Evolutionary conservation across 2,329 filamentous ascomycete genomes (phyloP), one percentile per base, ranked within the genome.

Genomic region (Aaosphaeria arxii): DNA sequence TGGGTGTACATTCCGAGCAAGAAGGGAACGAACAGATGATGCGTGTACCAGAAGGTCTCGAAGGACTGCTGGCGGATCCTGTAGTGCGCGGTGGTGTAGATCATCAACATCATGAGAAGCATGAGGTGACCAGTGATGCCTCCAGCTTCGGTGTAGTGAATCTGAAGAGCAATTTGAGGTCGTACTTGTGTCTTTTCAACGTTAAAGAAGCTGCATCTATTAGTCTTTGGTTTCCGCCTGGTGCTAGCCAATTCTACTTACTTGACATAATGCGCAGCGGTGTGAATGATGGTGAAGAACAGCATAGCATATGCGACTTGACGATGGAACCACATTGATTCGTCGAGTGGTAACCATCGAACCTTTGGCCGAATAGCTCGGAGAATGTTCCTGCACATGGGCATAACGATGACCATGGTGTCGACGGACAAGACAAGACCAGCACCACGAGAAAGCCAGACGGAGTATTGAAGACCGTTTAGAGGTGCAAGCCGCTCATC

Each of bases 21-120:
- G 72, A 99, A 99, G 1, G 94, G 92, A 51, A 99, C 88, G 64
- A 97, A 97, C n/a, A 99, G 82, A 64, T 99, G 94, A 72, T 99
- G 94, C 0, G 91, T 96, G 74, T 99, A 99, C 94, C 94, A 99
- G 70, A 99, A 99, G 0, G 92, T 95, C 74, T 99, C 94, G 66
- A 91, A 99, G 0, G 90, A 95, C 69, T 99, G 94, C 69, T 97
- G 92, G 46, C 94, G 88, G 56, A 99, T 97, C 57, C 89, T 88
- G 61, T 87, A 82, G 67, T 99, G 94, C 3, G 94, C 88, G 0
- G 91, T 96, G 1, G 94, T 99, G 74, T 95, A 99, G 80, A 99
- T 99, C 54, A 99, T 75, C 54, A 99, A 76, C 94, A 99, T 99
- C 80, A 91, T 97, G n/a, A 99, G 79, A 29, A 97, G 82, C 94